Evolutionary conservation across 352 stramenopile genomes (phyloP).

Genomic region (Globisporangium spinosum): DNA sequence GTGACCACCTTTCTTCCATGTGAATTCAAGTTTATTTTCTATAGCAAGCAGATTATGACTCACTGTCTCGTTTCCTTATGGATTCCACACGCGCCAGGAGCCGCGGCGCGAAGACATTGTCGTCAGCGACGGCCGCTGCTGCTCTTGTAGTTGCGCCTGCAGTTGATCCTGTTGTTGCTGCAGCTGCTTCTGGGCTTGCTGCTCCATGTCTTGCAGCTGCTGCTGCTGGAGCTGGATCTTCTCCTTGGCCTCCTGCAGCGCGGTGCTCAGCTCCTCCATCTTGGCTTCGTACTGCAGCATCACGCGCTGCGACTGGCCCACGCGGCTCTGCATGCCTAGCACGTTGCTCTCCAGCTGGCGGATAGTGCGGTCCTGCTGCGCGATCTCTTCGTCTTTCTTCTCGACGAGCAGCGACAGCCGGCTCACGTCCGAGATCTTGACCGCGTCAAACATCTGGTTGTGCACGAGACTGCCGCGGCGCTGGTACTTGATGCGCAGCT

Average conservation of each 20-base stretch:
- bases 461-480: conserved; percentile 67
- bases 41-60: too few relatives aligned
- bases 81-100: conserved; percentile 19
- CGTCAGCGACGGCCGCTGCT: not conserved
- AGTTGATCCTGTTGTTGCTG: too few relatives aligned
- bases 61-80: not conserved
- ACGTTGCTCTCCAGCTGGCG: conserved; percentile 66
- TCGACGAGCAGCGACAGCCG: conserved; percentile 60
- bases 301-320: conserved; percentile 58
- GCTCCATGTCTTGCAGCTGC: conserved; percentile 2
- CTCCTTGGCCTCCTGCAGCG: conserved; percentile 49
- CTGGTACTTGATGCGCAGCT: conserved; percentile 70
- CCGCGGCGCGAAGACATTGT: not conserved
- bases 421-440: conserved; percentile 71
- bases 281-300: conserved; percentile 71
- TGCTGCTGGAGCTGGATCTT: conserved; percentile 32
- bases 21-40: too few relatives aligned
- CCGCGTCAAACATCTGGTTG: conserved; percentile 79
- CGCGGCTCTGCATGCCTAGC: conserved; percentile 59
- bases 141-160: too few relatives aligned
- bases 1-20: too few relatives aligned
- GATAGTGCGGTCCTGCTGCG: conserved; percentile 58
- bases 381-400: conserved; percentile 67
- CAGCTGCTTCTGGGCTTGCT: not conserved
- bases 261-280: conserved; percentile 64